Evolutionary conservation across 345 rosid species (phyloP).

Genomic region (Eucalyptus tenuipes): DNA sequence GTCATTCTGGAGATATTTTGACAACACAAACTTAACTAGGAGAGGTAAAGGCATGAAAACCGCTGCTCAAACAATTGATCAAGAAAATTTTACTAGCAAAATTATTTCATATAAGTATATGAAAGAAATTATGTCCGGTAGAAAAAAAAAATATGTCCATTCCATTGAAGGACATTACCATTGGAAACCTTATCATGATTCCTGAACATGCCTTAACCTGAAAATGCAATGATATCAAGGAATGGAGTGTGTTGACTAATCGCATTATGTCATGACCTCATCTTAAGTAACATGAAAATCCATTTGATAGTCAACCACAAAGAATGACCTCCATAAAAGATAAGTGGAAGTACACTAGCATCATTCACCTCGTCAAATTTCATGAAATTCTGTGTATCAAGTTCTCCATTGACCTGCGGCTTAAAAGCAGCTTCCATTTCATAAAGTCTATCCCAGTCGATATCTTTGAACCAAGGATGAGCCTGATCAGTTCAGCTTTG

Average conservation of each 20-base stretch:
- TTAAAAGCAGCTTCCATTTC: conserved; percentile 88
- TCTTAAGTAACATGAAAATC: neutral
- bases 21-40: neutral
- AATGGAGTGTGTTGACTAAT: neutral
- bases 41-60: neutral
- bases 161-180: neutral
- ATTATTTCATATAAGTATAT: neutral
- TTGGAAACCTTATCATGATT: neutral
- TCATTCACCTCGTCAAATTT: conserved; percentile 75
- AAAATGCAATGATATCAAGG: neutral
- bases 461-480: conserved; percentile 94
- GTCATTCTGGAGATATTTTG: neutral
- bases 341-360: neutral
- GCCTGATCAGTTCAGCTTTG: conserved; percentile 23
- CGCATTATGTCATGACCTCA: neutral
- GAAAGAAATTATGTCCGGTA: neutral
- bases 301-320: neutral
- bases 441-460: conserved; percentile 69
- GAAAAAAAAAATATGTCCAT: neutral
- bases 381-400: conserved; percentile 88
- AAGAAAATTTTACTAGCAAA: neutral
- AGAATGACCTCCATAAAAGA: neutral
- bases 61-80: neutral
- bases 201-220: neutral
- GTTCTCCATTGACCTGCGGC: conserved; percentile 73